These are phyloP conservation scores for Phellopilus nigrolimitatus DNA, from an alignment of 1,284 basidiomycete species.

Conservation along the genomic window DNA sequence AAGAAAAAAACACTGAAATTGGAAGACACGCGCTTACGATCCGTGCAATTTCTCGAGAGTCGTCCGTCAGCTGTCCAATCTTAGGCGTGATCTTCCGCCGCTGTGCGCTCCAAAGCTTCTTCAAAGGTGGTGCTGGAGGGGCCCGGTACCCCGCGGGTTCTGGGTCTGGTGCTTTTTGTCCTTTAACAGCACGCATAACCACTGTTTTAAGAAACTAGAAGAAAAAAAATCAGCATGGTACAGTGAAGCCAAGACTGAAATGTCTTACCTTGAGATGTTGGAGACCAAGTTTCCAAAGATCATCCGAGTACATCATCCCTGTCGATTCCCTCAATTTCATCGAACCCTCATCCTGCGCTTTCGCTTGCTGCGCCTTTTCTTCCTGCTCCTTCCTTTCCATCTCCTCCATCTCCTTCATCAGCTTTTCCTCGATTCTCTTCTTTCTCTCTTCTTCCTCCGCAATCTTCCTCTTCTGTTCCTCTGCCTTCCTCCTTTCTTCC, in stretches of 20 bases:
- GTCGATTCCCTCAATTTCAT: slow-evolving; percentile 32
- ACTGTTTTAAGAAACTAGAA: slow-evolving; percentile 66
- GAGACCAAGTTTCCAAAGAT: slow-evolving; percentile 69
- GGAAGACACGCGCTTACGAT: slow-evolving; percentile 45
- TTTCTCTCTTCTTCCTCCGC: slow-evolving; percentile 35
- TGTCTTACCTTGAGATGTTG: slow-evolving; percentile 51
- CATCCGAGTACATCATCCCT: slow-evolving; percentile 48
- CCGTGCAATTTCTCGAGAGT: slow-evolving; percentile 59
- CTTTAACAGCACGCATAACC: slow-evolving; percentile 73
- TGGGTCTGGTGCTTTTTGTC: slow-evolving; percentile 37
- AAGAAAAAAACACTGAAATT: slow-evolving; percentile 10
- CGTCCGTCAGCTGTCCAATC: slow-evolving; percentile 89
- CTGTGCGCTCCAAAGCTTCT: slow-evolving; percentile 53
- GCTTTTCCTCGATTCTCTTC: slow-evolving; percentile 37
- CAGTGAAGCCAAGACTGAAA: slow-evolving; percentile 3
- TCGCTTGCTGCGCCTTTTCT: slow-evolving; percentile 29
- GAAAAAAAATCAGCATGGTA: slow-evolving; percentile 9
- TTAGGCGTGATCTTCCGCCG: slow-evolving; percentile 88
- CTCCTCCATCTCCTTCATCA: slow-evolving; percentile 38
- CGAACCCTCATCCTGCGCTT: slow-evolving; percentile 30
- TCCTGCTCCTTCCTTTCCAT: slow-evolving; percentile 35
- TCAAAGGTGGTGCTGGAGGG: slow-evolving; percentile 29
- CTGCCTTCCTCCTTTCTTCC: no score
- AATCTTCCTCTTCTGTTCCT: slow-evolving; percentile 40
- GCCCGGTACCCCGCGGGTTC: slow-evolving; percentile 13